These are phyloP conservation scores for Onygenales sp. DNA, from an alignment of 2,329 filamentous ascomycete genomes.

Conservation along the genomic window DNA sequence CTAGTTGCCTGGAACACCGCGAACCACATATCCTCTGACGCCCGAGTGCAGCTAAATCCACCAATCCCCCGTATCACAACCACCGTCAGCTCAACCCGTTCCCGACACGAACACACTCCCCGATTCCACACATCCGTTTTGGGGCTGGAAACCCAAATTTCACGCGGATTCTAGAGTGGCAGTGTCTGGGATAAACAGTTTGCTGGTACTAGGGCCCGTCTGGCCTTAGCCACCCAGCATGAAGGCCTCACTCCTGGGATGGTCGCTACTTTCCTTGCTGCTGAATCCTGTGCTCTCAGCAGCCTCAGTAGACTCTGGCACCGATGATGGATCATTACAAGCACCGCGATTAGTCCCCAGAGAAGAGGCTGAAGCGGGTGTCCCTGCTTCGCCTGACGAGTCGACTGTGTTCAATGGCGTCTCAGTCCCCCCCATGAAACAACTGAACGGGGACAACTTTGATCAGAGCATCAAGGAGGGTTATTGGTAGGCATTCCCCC, in stretches of 20 bases:
- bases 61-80: no score
- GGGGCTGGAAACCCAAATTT: not conserved
- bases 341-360: constrained; percentile 20
- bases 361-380: constrained; percentile 12
- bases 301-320: constrained; percentile 11
- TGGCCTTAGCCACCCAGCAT: constrained; percentile 21
- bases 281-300: constrained; percentile 24
- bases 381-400: constrained; percentile 10
- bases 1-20: no score
- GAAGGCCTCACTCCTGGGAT: constrained; percentile 28
- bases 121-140: not conserved
- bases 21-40: no score
- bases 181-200: constrained; percentile 1
- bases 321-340: constrained; percentile 8
- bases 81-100: no score
- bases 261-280: constrained; percentile 25
- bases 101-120: not conserved
- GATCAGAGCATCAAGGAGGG: constrained; percentile 41
- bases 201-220: not conserved
- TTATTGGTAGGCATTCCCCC: constrained; percentile 36
- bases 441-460: constrained; percentile 40
- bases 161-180: not conserved
- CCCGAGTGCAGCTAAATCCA: no score
- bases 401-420: constrained; percentile 42
- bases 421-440: constrained; percentile 41